phyloP scores from a whole-genome alignment of 352 stramenopile species.

The Phytophthora pisi region DNA sequence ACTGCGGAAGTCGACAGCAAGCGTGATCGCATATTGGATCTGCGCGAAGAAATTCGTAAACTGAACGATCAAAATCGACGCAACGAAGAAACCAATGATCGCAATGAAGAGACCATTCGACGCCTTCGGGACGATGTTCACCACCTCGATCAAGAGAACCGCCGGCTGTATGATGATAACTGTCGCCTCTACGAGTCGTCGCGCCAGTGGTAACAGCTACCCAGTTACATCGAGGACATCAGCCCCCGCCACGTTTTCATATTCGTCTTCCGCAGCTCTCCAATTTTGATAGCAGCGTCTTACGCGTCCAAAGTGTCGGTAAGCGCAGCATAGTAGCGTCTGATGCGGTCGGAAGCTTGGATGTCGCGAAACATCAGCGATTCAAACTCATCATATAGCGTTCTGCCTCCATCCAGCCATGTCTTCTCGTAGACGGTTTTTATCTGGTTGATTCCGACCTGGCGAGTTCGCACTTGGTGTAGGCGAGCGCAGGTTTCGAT shows the following conservation, averaged over 20 bases:
- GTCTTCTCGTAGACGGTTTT: constrained; percentile 23
- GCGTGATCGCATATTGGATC: background rate
- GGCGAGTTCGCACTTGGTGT: constrained; percentile 16
- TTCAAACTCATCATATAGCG: constrained; percentile 6
- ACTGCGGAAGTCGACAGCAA: background rate
- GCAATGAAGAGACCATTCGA: background rate
- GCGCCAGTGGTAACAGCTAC: background rate
- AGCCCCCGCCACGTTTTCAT: background rate
- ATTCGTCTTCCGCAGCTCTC: too few species aligned
- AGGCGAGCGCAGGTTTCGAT: constrained; percentile 13
- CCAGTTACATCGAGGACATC: background rate
- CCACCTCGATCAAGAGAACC: background rate
- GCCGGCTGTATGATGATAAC: background rate
- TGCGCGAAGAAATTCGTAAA: background rate
- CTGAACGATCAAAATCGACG: background rate
- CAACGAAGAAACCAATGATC: background rate
- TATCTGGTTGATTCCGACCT: constrained; percentile 24
- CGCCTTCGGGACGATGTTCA: background rate
- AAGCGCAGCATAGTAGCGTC: constrained; percentile 5
- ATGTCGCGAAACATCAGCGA: constrained; percentile 6
- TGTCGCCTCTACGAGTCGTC: background rate
- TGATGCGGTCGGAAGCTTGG: background rate
- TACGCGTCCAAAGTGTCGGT: background rate
- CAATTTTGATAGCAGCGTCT: background rate
- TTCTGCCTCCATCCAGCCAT: constrained; percentile 9